Evolutionary conservation across 2,329 filamentous ascomycete genomes (phyloP).

Genomic region (Fusarium anguioides): DNA sequence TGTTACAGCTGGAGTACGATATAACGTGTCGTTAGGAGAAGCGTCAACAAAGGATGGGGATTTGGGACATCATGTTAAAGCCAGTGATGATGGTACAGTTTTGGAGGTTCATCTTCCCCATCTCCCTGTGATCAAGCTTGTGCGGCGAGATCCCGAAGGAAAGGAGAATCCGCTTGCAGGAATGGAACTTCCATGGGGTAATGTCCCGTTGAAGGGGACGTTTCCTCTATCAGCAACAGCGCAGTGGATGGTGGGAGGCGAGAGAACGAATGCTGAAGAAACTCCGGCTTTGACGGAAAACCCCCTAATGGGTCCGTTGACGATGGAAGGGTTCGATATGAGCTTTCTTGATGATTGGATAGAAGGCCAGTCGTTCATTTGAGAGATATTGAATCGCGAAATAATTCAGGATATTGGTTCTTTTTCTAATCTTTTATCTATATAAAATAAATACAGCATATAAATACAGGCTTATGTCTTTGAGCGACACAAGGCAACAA

Average conservation of each 20-base stretch:
- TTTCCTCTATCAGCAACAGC: too few species aligned
- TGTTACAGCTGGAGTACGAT: constrained; percentile 45
- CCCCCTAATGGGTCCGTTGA: background rate
- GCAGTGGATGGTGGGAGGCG: too few species aligned
- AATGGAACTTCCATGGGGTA: constrained; percentile 1
- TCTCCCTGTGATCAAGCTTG: constrained; percentile 54
- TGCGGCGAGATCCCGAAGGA: background rate
- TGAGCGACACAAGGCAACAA: too few species aligned
- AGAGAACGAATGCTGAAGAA: background rate
- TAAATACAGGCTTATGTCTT: too few species aligned
- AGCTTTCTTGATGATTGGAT: constrained; percentile 11
- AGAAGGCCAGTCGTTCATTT: constrained; percentile 3
- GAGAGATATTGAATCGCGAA: too few species aligned
- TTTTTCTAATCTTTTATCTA: too few species aligned
- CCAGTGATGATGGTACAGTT: constrained; percentile 13
- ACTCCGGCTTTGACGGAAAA: background rate
- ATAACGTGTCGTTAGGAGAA: constrained; percentile 35
- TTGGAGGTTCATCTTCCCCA: constrained; percentile 57
- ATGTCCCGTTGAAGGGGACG: background rate
- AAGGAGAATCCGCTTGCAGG: background rate
- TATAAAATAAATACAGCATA: too few species aligned
- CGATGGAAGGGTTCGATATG: constrained; percentile 12
- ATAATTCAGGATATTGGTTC: too few species aligned
- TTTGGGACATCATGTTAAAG: constrained; percentile 26
- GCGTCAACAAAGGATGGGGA: constrained; percentile 36